Evolutionary conservation across 805 yeast genomes (phyloP), one percentile per base, ranked within the genome.

Genomic region (Komagataella pastoris): DNA sequence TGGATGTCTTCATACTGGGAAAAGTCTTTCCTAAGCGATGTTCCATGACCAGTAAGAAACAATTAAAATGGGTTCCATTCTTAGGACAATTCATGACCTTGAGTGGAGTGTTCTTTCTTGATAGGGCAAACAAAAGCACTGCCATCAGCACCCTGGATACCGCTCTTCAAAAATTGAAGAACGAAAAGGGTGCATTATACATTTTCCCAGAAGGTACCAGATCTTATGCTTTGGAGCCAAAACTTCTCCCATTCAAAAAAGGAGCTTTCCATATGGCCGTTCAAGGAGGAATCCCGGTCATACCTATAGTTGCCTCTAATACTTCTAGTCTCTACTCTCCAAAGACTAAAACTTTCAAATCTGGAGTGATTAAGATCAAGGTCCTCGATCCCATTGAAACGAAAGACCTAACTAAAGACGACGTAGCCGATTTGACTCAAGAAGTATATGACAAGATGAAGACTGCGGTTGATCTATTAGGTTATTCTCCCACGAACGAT

Each of bases 151-250:
- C 93, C 7, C 77, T 93, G 63, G 82, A 82, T 51, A 65, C 68
- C 12, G 96, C 97, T 3, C 74, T 88, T 51, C 65, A 67, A 8
- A 72, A 72, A 23, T 73, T 93, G 65, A 82, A 81, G 62, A 61
- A 65, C 3, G 72, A 81, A 49, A 79, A 81, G 61, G 82, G 90
- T 59, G 87, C 85, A 14, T 74, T 93, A 21, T 93, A 83, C 76
- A 80, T 93, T 69, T 93, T 90, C 74, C 97, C 98, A 23, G 99
- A 93, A 68, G 99, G 99, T 24, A 93, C 99, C 2, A 79, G 99
- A 67, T 88, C 97, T 0, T 85, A 83, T 56, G 69, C 85, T 8
- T 67, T 77, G 21, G 74, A 74, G 43, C 83, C 95, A 50, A 80
- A 74, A 3, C 68, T 93, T 64, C 74, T 88, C 49, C 95, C 96